A percentile compares a stretch with the other conserved stretches of the same genome.
These are phyloP conservation scores for Daphne laureola DNA, from an alignment of 441 rosid genomes.

Conservation along the genomic window DNA sequence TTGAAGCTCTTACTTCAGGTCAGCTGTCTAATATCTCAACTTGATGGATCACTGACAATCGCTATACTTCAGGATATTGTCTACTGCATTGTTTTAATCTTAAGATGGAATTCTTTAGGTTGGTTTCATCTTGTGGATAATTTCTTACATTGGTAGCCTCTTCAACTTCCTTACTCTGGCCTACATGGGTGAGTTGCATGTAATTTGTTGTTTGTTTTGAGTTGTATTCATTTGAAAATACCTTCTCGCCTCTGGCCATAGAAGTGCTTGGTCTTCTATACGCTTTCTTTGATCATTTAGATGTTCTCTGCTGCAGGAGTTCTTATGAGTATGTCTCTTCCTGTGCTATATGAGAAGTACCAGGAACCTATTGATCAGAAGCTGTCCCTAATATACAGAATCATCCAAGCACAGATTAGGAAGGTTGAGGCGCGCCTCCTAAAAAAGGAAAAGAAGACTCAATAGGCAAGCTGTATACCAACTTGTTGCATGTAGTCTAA, in stretches of 20 bases:
- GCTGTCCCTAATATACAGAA: constrained; percentile 31
- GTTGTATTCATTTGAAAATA: background rate
- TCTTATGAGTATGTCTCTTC: constrained; percentile 60
- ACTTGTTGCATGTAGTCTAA: background rate
- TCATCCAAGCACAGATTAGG: constrained; percentile 40
- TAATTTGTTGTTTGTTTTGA: constrained; percentile 3
- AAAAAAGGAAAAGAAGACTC: constrained; percentile 70
- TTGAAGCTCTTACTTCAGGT: constrained; percentile 61
- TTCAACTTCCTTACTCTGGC: constrained; percentile 65
- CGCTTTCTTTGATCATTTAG: background rate
- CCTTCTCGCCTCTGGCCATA: background rate
- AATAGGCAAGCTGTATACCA: constrained; percentile 40
- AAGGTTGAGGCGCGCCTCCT: constrained; percentile 43
- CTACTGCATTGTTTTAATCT: too few relatives aligned
- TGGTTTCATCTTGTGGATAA: constrained; percentile 45
- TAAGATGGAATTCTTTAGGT: constrained; percentile 32
- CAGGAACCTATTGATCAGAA: constrained; percentile 62
- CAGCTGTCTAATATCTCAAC: background rate
- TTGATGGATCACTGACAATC: too few relatives aligned
- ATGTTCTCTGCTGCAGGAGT: constrained; percentile 33
- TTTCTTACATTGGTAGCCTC: constrained; percentile 55
- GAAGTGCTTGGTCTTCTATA: background rate
- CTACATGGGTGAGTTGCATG: constrained; percentile 55
- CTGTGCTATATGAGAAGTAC: constrained; percentile 59
- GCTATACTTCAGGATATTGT: too few relatives aligned